Conservation (phyloP, 495 filamentous ascomycete species). For the Xylaria curta region DNA sequence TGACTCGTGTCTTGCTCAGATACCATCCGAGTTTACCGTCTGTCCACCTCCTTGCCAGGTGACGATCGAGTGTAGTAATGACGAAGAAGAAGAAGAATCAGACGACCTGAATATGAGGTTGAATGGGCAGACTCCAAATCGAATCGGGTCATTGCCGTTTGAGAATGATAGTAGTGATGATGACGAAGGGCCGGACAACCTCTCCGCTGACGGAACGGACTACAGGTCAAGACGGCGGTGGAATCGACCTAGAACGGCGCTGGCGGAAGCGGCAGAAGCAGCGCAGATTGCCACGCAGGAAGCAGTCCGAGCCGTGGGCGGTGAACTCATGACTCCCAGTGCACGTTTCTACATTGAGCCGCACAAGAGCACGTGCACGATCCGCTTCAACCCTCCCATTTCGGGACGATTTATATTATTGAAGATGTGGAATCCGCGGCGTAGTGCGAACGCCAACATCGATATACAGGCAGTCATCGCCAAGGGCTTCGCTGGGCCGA, state of each 20-base stretch:
- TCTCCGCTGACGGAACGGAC: constrained; percentile 31
- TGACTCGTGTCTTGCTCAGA: constrained; percentile 55
- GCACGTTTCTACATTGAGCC: constrained; percentile 80
- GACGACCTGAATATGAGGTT: constrained; percentile 40
- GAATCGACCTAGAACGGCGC: constrained; percentile 48
- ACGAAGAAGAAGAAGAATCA: constrained; percentile 54
- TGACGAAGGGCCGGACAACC: constrained; percentile 42
- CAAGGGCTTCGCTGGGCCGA: constrained; percentile 81
- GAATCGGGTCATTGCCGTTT: constrained; percentile 58
- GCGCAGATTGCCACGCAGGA: constrained; percentile 60
- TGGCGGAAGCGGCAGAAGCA: constrained; percentile 58
- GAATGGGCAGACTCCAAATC: constrained; percentile 46
- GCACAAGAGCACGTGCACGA: constrained; percentile 81
- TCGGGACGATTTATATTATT: constrained; percentile 81
- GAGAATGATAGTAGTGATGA: constrained; percentile 58
- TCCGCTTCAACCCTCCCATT: constrained; percentile 88
- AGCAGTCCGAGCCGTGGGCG: constrained; percentile 60
- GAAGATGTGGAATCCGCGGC: constrained; percentile 82
- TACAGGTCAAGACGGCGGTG: constrained; percentile 31
- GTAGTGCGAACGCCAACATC: constrained; percentile 67
- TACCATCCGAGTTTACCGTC: constrained; percentile 58
- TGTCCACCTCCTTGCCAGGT: constrained; percentile 51
- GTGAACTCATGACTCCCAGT: constrained; percentile 68
- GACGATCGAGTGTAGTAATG: constrained; percentile 61
- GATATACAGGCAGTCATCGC: constrained; percentile 83